phyloP scores from a whole-genome alignment of 1,284 basidiomycete species.

The Microbotryum silenes-acaulis region DNA sequence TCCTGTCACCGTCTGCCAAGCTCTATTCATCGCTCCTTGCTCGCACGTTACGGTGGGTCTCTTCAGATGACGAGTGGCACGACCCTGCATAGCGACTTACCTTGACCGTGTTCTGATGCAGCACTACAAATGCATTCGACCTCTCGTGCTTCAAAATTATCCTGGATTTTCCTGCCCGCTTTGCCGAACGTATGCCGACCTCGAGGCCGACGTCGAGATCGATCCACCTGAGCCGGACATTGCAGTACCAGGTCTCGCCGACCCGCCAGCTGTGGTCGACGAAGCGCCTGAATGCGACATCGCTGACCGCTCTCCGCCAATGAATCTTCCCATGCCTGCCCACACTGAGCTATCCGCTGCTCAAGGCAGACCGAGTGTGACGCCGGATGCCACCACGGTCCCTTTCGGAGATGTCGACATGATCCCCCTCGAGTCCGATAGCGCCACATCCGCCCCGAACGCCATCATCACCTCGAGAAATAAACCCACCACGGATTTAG shows the following conservation, averaged over 20 bases:
- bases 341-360: too few relatives aligned
- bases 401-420: neutral
- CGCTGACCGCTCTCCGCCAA: constrained; percentile 14
- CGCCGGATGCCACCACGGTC: neutral
- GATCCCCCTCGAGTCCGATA: neutral
- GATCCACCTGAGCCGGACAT: constrained; percentile 19
- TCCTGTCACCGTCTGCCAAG: constrained; percentile 86
- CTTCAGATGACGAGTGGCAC: too few relatives aligned
- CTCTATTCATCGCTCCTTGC: constrained; percentile 77
- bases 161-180: constrained; percentile 93
- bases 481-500: constrained; percentile 1
- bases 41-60: constrained; percentile 59
- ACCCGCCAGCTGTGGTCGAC: constrained; percentile 27
- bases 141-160: constrained; percentile 75
- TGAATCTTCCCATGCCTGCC: too few relatives aligned
- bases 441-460: neutral
- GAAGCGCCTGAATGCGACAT: constrained; percentile 24
- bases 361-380: constrained; percentile 9
- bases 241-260: constrained; percentile 3
- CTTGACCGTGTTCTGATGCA: constrained; percentile 45
- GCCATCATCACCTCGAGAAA: neutral
- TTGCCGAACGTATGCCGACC: constrained; percentile 73
- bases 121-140: constrained; percentile 97
- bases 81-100: neutral
- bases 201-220: constrained; percentile 92